A percentile compares a stretch with the other conserved stretches of the same genome.
Evolutionary conservation across 1,284 basidiomycete genomes (phyloP).

Genomic region (Apiotrichum laibachii): DNA sequence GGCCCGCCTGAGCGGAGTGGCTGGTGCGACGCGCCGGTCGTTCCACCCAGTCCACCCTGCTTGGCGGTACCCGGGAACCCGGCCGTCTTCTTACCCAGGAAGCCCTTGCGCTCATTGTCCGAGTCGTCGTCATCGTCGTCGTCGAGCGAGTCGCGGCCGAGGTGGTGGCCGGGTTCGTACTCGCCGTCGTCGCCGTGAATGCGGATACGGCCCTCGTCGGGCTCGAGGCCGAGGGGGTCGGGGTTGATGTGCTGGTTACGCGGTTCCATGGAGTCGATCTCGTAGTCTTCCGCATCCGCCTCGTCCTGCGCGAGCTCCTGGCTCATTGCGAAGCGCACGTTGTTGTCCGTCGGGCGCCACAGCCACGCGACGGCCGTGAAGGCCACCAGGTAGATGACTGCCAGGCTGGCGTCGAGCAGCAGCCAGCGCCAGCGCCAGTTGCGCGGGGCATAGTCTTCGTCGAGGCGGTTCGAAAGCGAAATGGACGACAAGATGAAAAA

Average conservation of each 20-base stretch:
- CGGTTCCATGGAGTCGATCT: slow-evolving; percentile 67
- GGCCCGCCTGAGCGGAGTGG: slow-evolving; percentile 11
- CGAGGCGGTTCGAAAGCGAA: slow-evolving; percentile 82
- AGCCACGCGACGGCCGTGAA: slow-evolving; percentile 82
- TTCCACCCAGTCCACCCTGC: slow-evolving; percentile 19
- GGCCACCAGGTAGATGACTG: slow-evolving; percentile 74
- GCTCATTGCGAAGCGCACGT: slow-evolving; percentile 69
- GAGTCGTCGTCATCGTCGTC: slow-evolving; percentile 6
- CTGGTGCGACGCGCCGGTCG: background rate
- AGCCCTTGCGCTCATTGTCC: slow-evolving; percentile 8
- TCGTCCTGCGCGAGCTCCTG: slow-evolving; percentile 66
- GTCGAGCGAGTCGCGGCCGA: slow-evolving; percentile 1
- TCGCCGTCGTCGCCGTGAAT: slow-evolving; percentile 9
- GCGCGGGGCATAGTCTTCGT: slow-evolving; percentile 88
- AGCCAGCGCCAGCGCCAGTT: slow-evolving; percentile 96
- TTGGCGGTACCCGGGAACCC: slow-evolving; percentile 6
- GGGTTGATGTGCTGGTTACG: slow-evolving; percentile 1
- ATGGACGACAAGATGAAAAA: slow-evolving; percentile 93
- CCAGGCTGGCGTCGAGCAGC: slow-evolving; percentile 92
- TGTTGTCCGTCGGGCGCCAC: slow-evolving; percentile 90
- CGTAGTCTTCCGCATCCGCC: slow-evolving; percentile 88
- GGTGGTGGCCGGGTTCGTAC: slow-evolving; percentile 4
- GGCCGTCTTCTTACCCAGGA: background rate
- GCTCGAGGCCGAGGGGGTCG: slow-evolving; percentile 9
- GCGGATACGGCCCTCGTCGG: slow-evolving; percentile 8